Evolutionary conservation across 164 flowering plant species (phyloP), one percentile per base, ranked within the genome.

Genomic region (Liriodendron chinense): DNA sequence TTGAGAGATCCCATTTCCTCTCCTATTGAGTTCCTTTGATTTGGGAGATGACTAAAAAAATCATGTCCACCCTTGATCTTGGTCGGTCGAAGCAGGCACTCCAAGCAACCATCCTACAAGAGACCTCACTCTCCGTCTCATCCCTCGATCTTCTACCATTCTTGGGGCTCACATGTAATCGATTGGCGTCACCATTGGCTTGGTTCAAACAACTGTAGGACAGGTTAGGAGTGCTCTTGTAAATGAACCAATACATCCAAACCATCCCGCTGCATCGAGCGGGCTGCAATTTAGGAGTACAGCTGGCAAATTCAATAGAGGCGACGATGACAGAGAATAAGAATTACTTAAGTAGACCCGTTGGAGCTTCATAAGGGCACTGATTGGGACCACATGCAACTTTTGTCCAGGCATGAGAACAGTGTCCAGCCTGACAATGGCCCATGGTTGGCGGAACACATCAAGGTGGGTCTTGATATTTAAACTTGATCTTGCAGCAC

Each of bases 401-500:
- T 87, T 90, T 22, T 87, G 82, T 61, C 92, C 92, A 1, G 76
- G 86, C 75, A 77, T 64, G 21, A 90, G 85, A n/a, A 73, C 77
- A 63, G 89, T 81, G 10, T 87, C 85, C 0, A 91, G 92, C 3
- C 83, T 24, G 34, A 89, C 78, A 8, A 89, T 74, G 0, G 87
- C 88, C 84, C 84, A 78, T 1, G 94, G 92, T 71, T 85, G 77
- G 48, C 77, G 79, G 79, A 90, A 90, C 20, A 90, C 85, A 28
- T 81, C 66, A 0, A 87, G 89, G 20, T 87, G 64, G 0, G 90
- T 84, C 0, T 89, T 87, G 83, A 89, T 89, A 8, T 85, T 77
- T 1, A 63, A 76, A 81, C 88, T 84, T 76, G 89, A 70, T 28
- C 89, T 90, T 0, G 82, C 65, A 0, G 92, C 92, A 0, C 80